Conservation (phyloP, 2,329 filamentous ascomycete genomes). For the Immersiporthe knoxdaviesiana region DNA sequence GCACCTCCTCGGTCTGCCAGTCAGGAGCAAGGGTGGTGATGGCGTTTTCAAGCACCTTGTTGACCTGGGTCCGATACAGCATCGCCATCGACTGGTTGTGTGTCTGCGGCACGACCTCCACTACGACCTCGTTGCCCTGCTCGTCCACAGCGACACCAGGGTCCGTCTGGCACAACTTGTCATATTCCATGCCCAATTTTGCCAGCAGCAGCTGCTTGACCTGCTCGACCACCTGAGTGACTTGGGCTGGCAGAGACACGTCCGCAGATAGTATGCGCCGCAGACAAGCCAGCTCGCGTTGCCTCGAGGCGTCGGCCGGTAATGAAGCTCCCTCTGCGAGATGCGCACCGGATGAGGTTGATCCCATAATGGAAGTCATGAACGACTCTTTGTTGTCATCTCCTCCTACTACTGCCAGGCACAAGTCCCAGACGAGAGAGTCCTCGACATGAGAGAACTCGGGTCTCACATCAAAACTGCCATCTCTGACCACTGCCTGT, state of each 20-base stretch:
- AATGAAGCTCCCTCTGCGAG: not conserved
- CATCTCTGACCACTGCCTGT: constrained; percentile 37
- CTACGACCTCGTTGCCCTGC: constrained; percentile 38
- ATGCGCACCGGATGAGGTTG: not conserved
- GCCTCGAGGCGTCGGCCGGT: not conserved
- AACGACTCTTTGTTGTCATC: constrained; percentile 33
- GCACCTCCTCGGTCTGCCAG: constrained; percentile 14
- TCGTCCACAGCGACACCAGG: constrained; percentile 38
- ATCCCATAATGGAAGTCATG: constrained; percentile 25
- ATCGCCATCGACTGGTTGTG: constrained; percentile 52
- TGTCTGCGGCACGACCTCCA: constrained; percentile 38
- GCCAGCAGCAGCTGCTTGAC: constrained; percentile 41
- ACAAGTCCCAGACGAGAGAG: constrained; percentile 56
- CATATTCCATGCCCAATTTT: constrained; percentile 45
- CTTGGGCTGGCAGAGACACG: constrained; percentile 45
- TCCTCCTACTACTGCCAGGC: constrained; percentile 41
- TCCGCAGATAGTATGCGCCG: constrained; percentile 40
- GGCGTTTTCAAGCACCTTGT: constrained; percentile 49
- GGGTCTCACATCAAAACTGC: constrained; percentile 37
- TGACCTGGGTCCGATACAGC: constrained; percentile 54
- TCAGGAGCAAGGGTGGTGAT: constrained; percentile 30
- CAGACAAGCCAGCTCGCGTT: constrained; percentile 34
- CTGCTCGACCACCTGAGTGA: constrained; percentile 44
- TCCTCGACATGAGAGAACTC: constrained; percentile 57
- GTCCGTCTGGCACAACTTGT: constrained; percentile 52